Evolutionary conservation across 306 rosid genomes (phyloP).

Genomic region (Clitoria ternatea): DNA sequence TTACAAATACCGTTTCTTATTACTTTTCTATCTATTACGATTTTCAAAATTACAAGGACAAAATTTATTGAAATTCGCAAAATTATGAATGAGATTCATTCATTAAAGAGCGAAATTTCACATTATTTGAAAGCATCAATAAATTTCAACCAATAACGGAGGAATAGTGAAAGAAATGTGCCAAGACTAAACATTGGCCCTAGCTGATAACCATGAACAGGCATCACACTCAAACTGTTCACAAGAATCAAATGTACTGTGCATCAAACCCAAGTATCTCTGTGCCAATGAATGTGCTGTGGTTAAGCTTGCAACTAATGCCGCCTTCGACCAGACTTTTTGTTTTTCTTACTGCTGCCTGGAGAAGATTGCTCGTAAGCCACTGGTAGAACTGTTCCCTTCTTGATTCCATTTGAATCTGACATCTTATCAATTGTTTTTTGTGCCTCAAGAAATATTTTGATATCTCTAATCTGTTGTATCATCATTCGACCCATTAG

Average conservation of each 20-base stretch:
- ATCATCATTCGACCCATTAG: conserved; percentile 13
- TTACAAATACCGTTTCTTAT: background rate
- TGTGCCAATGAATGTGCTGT: too few relatives aligned
- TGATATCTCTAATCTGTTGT: conserved; percentile 81
- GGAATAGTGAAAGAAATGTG: background rate
- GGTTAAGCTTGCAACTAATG: conserved; percentile 34
- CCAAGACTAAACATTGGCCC: too few relatives aligned
- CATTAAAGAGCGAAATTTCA: background rate
- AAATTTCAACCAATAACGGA: background rate
- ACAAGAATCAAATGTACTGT: background rate
- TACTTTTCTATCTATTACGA: background rate
- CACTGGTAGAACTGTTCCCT: conserved; percentile 73
- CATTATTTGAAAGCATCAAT: background rate
- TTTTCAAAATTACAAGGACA: background rate
- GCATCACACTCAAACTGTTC: background rate
- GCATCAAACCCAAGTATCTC: too few relatives aligned
- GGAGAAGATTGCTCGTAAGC: conserved; percentile 64
- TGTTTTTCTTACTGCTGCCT: conserved; percentile 45
- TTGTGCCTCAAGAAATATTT: conserved; percentile 69
- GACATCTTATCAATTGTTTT: conserved; percentile 60
- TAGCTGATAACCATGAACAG: background rate
- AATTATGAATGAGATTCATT: background rate
- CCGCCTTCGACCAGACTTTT: conserved; percentile 67
- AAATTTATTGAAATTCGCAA: background rate
- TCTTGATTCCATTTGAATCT: conserved; percentile 70